Evolutionary conservation across 495 filamentous ascomycete genomes (phyloP), one percentile per base, ranked within the genome.

Genomic region (Hapsidospora chrysogenum): DNA sequence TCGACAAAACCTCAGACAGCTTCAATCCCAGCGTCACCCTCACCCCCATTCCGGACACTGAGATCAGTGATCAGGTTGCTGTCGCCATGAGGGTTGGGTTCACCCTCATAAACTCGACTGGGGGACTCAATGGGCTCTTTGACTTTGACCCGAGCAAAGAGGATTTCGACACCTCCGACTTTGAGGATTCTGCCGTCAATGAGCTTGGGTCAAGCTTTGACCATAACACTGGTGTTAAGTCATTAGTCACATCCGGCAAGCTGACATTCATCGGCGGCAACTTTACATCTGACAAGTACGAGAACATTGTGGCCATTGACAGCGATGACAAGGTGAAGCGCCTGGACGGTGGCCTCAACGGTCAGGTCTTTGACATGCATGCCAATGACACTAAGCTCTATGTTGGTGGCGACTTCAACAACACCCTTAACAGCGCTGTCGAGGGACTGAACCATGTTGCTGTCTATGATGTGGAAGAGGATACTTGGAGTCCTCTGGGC

Each of bases 71-170:
- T 33, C 64, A 85, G 48, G 75, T 76, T 9, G 58, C 95, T 41
- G 87, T 96, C 4, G 89, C 89, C 6, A 85, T 89, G 41, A 68
- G 76, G 29, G 74, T 96, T 14, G 69, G 74, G 14, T 93, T 96
- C 52, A 68, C 73, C 18, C 57, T 85, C 17, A 62, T 79, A 19
- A 67, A 67, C 21, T 74, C 76, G 19, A 74, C 71, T 25, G 74
- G 72, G 43, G 78, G 76, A 17, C 52, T 99, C 37, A 95, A 95
- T 49, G 85, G 85, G 9, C 55, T 99, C 2, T 99, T 83, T 52
- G 89, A 99, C 40, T 95, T 78, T 50, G 66, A 87, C 38, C 84
- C 85, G 1, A 67, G 59, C 17, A 52, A 70, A 31, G 61, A 64
- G 9, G 60, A 57, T 3, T 60, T 78, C 6, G 63, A 74, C 36